Percentiles rank a stretch among this genome's conserved stretches.
phyloP scores from a whole-genome alignment of 768 basidiomycete genomes.

The Pulveroboletus sp. region DNA sequence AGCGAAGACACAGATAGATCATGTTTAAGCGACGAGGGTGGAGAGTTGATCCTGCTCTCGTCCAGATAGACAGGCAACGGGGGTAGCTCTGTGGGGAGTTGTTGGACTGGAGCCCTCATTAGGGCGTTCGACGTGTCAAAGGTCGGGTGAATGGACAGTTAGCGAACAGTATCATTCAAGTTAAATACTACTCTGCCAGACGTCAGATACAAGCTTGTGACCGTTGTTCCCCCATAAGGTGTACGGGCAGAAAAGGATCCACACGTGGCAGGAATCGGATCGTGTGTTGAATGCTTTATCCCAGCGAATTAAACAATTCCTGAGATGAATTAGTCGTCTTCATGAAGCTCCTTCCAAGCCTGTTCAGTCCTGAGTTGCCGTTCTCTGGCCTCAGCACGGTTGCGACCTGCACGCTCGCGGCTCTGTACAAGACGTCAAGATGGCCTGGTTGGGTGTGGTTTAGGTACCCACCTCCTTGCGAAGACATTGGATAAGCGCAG shows the following conservation, averaged over 20 bases:
- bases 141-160: neutral
- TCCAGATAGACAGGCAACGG: neutral
- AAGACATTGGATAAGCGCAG: slow-evolving; percentile 64
- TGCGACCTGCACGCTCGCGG: slow-evolving; percentile 50
- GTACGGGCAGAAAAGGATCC: neutral
- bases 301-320: neutral
- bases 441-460: neutral
- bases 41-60: neutral
- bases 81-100: neutral
- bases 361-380: slow-evolving; percentile 52
- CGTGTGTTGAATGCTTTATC: neutral
- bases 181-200: neutral
- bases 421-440: slow-evolving; percentile 40
- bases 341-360: slow-evolving; percentile 58
- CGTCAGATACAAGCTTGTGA: slow-evolving; percentile 3
- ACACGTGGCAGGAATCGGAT: neutral
- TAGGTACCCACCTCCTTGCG: slow-evolving; percentile 54
- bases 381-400: slow-evolving; percentile 58
- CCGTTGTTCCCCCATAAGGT: neutral
- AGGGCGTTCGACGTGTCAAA: neutral
- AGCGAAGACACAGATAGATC: neutral
- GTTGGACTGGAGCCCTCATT: neutral
- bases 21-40: neutral
- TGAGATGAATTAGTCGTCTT: slow-evolving; percentile 31
- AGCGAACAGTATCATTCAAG: neutral